A percentile compares a stretch with the other conserved stretches of the same genome.
phyloP scores from a whole-genome alignment of 2,329 filamentous ascomycete genomes.

The Alternaria panax region DNA sequence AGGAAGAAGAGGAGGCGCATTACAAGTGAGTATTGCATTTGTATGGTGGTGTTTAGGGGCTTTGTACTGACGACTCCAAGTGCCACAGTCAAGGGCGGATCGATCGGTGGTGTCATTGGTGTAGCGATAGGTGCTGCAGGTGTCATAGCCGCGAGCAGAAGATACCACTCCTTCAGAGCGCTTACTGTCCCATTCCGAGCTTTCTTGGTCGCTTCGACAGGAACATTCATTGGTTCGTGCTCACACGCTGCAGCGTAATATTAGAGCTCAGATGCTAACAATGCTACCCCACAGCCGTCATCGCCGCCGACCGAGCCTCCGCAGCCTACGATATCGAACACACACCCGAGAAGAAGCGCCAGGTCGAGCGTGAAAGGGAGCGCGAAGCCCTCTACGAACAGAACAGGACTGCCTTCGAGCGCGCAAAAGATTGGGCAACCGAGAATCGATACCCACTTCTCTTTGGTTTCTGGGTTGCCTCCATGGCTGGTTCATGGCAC shows the following conservation, averaged over 20 bases:
- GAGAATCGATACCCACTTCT: conserved; percentile 89
- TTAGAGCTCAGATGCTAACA: conserved; percentile 18
- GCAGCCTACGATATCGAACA: conserved; percentile 73
- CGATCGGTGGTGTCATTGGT: conserved; percentile 74
- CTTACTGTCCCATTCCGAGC: conserved; percentile 89
- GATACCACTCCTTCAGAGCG: conserved; percentile 78
- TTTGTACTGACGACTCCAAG: conserved; percentile 44
- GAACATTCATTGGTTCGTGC: conserved; percentile 75
- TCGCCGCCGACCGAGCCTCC: conserved; percentile 79
- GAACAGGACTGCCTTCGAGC: conserved; percentile 65
- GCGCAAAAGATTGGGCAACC: conserved; percentile 74
- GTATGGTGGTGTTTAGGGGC: background rate
- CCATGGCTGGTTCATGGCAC: conserved; percentile 76
- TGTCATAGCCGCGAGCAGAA: conserved; percentile 70
- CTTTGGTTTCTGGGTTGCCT: conserved; percentile 79
- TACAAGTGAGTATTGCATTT: conserved; percentile 65
- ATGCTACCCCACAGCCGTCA: conserved; percentile 65
- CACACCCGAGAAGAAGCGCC: conserved; percentile 62
- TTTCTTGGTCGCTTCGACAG: conserved; percentile 83
- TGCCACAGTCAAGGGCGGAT: conserved; percentile 79
- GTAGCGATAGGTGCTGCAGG: conserved; percentile 71
- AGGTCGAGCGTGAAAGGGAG: conserved; percentile 38
- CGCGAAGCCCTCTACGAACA: conserved; percentile 54
- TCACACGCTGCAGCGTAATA: background rate
- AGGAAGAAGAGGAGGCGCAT: conserved; percentile 89